Conservation (phyloP, 345 rosid genomes). For the Luvunga scandens region DNA sequence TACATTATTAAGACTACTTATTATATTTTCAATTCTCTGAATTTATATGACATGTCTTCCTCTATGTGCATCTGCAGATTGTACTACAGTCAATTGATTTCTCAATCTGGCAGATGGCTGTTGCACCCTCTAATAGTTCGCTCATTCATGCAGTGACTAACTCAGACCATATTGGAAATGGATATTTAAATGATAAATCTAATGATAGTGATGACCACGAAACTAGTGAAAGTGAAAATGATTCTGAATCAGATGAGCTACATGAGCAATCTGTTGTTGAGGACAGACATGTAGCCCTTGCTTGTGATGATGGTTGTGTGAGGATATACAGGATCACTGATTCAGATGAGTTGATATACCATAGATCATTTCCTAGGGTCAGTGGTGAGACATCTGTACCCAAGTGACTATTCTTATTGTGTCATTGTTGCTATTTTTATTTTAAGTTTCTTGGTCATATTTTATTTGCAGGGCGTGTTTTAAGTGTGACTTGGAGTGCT, state of each 20-base stretch:
- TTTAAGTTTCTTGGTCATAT: constrained; percentile 9
- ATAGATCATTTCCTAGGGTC: constrained; percentile 83
- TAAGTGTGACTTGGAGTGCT: constrained; percentile 77
- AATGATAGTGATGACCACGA: constrained; percentile 36
- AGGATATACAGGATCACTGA: constrained; percentile 55
- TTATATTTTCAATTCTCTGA: background rate
- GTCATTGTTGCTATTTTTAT: constrained; percentile 14
- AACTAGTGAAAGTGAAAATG: constrained; percentile 60
- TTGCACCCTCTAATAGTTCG: constrained; percentile 38
- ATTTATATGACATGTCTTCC: constrained; percentile 3
- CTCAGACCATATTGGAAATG: constrained; percentile 47
- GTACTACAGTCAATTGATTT: constrained; percentile 69
- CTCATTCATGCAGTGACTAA: constrained; percentile 25
- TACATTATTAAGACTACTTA: background rate
- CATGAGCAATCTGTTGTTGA: constrained; percentile 30
- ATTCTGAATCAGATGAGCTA: constrained; percentile 44
- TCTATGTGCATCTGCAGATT: constrained; percentile 42
- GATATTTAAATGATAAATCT: constrained; percentile 35
- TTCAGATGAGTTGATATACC: constrained; percentile 54
- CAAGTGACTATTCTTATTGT: constrained; percentile 1
- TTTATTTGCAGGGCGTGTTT: constrained; percentile 57
- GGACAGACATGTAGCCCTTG: constrained; percentile 57
- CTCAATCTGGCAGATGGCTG: constrained; percentile 95
- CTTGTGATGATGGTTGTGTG: constrained; percentile 89
- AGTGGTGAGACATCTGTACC: constrained; percentile 73